Conservation (phyloP, 208 protist genomes). For the Eutreptiella sp. region DNA sequence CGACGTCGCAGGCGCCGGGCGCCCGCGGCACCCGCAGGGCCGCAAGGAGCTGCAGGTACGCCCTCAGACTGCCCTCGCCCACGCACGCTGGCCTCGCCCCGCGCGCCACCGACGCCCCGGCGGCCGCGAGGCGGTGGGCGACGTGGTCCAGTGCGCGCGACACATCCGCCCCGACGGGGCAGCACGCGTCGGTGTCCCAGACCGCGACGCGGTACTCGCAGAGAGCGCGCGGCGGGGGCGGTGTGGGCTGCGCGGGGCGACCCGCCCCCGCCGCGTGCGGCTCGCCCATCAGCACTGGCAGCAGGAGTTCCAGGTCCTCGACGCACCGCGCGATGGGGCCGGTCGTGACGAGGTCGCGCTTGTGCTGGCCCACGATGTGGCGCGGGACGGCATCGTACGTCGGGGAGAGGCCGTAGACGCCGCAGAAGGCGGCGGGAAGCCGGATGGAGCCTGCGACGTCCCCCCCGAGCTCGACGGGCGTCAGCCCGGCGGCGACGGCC, state of each 20-base stretch:
- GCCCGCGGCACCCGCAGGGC: background rate
- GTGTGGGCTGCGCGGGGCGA: background rate
- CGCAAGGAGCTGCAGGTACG: conserved; percentile 15
- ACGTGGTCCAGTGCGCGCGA: background rate
- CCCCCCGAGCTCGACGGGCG: conserved; percentile 68
- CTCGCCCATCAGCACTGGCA: conserved; percentile 45
- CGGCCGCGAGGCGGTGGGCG: background rate
- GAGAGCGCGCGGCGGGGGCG: background rate
- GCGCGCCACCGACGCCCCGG: background rate
- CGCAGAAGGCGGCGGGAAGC: conserved; percentile 78
- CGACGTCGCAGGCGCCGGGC: background rate
- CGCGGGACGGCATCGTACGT: conserved; percentile 71
- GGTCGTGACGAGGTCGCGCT: conserved; percentile 67
- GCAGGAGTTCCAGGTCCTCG: conserved; percentile 68
- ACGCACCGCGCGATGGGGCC: conserved; percentile 69
- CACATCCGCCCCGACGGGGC: conserved; percentile 10
- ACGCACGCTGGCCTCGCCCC: background rate
- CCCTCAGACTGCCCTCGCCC: background rate
- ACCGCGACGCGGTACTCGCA: conserved; percentile 5
- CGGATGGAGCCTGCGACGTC: conserved; percentile 80
- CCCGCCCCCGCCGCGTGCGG: background rate
- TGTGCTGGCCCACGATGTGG: conserved; percentile 65
- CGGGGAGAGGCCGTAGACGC: conserved; percentile 75
- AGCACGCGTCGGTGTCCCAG: conserved; percentile 1
- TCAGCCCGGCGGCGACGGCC: conserved; percentile 62